Conservation (phyloP, 768 basidiomycete species). For the Suillus bovinus region DNA sequence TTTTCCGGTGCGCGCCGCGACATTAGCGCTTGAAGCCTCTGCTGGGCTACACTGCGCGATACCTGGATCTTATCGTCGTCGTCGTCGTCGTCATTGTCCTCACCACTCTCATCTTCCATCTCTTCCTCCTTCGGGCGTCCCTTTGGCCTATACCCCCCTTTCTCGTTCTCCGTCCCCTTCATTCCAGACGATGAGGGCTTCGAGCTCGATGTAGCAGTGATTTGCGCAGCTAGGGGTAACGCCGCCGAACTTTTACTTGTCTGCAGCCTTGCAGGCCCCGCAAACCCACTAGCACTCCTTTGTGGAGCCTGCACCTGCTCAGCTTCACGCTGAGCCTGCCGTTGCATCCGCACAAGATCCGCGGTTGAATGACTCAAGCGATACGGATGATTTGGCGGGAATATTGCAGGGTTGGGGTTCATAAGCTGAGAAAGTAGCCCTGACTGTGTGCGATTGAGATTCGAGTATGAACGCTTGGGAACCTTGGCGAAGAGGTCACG, state of each 20-base stretch:
- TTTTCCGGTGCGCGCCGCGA: slow-evolving; percentile 42
- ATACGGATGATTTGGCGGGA: slow-evolving; percentile 62
- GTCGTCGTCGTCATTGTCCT: slow-evolving; percentile 47
- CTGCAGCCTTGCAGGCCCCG: slow-evolving; percentile 37
- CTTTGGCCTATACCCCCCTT: slow-evolving; percentile 58
- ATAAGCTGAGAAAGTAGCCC: slow-evolving; percentile 69
- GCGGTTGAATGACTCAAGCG: slow-evolving; percentile 49
- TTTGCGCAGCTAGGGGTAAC: slow-evolving; percentile 53
- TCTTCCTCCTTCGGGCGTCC: slow-evolving; percentile 66
- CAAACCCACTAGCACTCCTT: slow-evolving; percentile 30
- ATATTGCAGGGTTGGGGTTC: slow-evolving; percentile 65
- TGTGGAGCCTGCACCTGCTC: slow-evolving; percentile 27
- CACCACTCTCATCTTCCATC: slow-evolving; percentile 64
- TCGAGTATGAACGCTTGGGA: slow-evolving; percentile 64
- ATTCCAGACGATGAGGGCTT: slow-evolving; percentile 23
- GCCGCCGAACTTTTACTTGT: slow-evolving; percentile 61
- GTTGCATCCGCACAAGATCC: slow-evolving; percentile 38
- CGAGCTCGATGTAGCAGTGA: slow-evolving; percentile 40
- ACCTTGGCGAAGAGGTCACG: slow-evolving; percentile 72
- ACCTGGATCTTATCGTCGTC: slow-evolving; percentile 53
- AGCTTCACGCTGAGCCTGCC: slow-evolving; percentile 20
- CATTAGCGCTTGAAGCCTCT: slow-evolving; percentile 60
- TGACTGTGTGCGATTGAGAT: slow-evolving; percentile 50
- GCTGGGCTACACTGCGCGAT: slow-evolving; percentile 69
- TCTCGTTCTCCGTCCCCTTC: slow-evolving; percentile 29